Evolutionary conservation across 495 filamentous ascomycete genomes (phyloP), one percentile per base, ranked within the genome.

Genomic region (Talaromyces adpressus): DNA sequence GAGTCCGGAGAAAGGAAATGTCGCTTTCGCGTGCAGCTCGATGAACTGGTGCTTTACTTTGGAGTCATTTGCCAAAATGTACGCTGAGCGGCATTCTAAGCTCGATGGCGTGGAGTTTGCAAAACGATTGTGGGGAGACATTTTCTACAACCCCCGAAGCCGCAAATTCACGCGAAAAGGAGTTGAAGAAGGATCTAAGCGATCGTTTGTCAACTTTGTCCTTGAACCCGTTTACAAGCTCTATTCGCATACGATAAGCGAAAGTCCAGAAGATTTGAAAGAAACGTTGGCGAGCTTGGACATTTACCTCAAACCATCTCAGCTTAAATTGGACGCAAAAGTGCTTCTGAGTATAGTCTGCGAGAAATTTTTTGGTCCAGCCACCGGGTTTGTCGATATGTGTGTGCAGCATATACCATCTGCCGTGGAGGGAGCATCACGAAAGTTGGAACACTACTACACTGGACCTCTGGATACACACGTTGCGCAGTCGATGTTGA

Each of bases 1-100:
- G 64, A 98, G 93, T 67, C 94, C 94, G 0, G 94, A 98, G 73
- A 97, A 93, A 74, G 95, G 93, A 52, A 98, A 98, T 72, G 94
- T 98, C 22, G 85, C 93, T 12, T 98, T 98, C 72, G 92, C 92
- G 0, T 93, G 91, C 72, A 91, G 89, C 62, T 87, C 83, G 39
- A 96, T 97, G 91, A 89, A 89, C 23, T 98, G 94, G 94, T 94
- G 90, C 71, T 96, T 98, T 72, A 97, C 95, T 0, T 75, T 98
- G 41, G 86, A 87, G 62, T 96, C 92, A 27, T 98, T 98, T 74
- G 87, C 94, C 3, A 92, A 90, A 72, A 96, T 96, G 91, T 98
- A 98, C 73, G 88, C 92, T 9, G 91, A 95, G 62, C 91, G 83
- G 58, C 96, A 92, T 72, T 86, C 89, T 8, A 87, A 86, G 47